phyloP scores from a whole-genome alignment of 2,329 filamentous ascomycete species.

The Botrytis sinoallii region DNA sequence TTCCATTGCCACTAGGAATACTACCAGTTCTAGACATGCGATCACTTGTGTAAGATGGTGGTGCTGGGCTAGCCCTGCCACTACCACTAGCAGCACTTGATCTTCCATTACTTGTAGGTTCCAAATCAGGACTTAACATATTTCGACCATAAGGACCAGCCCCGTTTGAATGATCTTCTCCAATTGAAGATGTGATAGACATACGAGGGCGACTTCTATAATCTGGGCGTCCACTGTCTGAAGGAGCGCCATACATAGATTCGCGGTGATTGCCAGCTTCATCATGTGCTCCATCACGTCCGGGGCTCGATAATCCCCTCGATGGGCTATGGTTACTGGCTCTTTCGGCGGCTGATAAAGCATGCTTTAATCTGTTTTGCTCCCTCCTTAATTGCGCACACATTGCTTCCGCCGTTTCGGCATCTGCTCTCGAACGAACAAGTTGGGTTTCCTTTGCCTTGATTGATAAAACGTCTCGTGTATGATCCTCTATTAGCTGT shows the following conservation, averaged over 20 bases:
- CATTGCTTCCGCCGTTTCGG: slow-evolving; percentile 80
- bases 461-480: slow-evolving; percentile 89
- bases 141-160: slow-evolving; percentile 37
- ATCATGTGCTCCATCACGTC: slow-evolving; percentile 51
- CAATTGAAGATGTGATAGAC: slow-evolving; percentile 63
- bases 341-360: slow-evolving; percentile 62
- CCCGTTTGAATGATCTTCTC: slow-evolving; percentile 75
- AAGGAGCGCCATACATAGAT: slow-evolving; percentile 34
- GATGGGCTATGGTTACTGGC: slow-evolving; percentile 39
- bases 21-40: slow-evolving; percentile 29
- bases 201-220: slow-evolving; percentile 38
- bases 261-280: slow-evolving; percentile 61
- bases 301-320: slow-evolving; percentile 38
- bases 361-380: slow-evolving; percentile 89
- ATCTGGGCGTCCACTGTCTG: slow-evolving; percentile 28
- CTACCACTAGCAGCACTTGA: slow-evolving; percentile 36
- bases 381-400: slow-evolving; percentile 83
- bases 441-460: slow-evolving; percentile 98
- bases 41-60: slow-evolving; percentile 26
- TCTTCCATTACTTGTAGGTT: slow-evolving; percentile 33
- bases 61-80: slow-evolving; percentile 36
- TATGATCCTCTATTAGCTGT: slow-evolving; percentile 94
- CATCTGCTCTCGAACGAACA: slow-evolving; percentile 85
- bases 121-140: slow-evolving; percentile 37
- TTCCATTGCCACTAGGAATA: slow-evolving; percentile 41